Evolutionary conservation across 495 filamentous ascomycete species (phyloP).

Genomic region (Penicillium canariense): DNA sequence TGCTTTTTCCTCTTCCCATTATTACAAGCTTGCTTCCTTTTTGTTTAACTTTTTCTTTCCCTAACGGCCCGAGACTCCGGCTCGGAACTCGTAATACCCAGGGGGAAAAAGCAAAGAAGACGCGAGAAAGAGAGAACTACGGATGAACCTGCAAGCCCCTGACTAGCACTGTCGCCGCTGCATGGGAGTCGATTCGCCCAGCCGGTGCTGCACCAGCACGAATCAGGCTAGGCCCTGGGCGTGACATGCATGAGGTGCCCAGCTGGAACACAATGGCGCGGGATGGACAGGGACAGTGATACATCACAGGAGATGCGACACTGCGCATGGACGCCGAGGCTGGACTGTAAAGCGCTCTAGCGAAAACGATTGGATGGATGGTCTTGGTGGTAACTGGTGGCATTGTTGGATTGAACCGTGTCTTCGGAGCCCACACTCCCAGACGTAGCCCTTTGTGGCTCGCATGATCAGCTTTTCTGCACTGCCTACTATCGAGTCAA

Average conservation of each 20-base stretch:
- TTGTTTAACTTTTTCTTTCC: no score
- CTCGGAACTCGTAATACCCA: background rate
- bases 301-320: conserved; percentile 2
- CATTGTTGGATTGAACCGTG: no score
- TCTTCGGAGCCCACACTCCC: no score
- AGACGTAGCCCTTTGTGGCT: no score
- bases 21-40: no score
- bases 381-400: no score
- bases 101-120: background rate
- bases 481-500: no score
- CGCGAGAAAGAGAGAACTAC: background rate
- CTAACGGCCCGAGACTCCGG: background rate
- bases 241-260: conserved; percentile 21
- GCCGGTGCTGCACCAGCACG: background rate
- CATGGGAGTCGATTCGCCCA: background rate
- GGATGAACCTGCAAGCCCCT: conserved; percentile 4
- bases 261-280: conserved; percentile 9
- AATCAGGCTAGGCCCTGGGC: conserved; percentile 7
- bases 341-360: background rate
- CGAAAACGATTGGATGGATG: conserved; percentile 12
- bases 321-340: background rate
- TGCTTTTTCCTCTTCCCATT: background rate
- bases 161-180: background rate
- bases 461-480: no score
- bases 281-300: conserved; percentile 13